Percentiles rank a stretch among this genome's conserved stretches.
These are phyloP conservation scores for Anethum foeniculum DNA, from an alignment of 140 eudicot genomes.

Conservation along the genomic window DNA sequence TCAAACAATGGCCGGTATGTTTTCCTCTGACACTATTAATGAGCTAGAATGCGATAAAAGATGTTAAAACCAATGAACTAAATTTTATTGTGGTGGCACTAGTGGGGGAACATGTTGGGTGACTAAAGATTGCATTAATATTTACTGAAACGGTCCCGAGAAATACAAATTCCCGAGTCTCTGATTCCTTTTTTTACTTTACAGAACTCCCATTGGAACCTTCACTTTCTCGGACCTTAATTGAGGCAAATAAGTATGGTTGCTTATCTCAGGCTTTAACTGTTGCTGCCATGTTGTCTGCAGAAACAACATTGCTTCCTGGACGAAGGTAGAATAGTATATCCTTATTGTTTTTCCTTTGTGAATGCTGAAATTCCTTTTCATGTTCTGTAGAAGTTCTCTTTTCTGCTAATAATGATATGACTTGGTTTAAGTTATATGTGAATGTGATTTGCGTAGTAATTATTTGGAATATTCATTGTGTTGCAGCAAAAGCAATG, in stretches of 20 bases:
- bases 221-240: constrained; percentile 86
- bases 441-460: not conserved
- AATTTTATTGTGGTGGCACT: not conserved
- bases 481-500: constrained; percentile 50
- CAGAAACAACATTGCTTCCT: constrained; percentile 78
- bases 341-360: not conserved
- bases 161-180: not conserved
- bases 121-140: not conserved
- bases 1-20: constrained; percentile 77
- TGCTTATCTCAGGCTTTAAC: constrained; percentile 82
- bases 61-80: not conserved
- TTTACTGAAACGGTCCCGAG: not conserved
- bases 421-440: not conserved
- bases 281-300: constrained; percentile 94
- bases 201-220: constrained; percentile 98
- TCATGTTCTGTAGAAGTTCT: not conserved
- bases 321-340: constrained; percentile 48
- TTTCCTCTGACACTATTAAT: constrained; percentile 3
- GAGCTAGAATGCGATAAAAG: not conserved
- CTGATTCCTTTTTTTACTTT: constrained; percentile 11
- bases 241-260: constrained; percentile 82
- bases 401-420: not conserved
- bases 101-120: not conserved
- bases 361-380: constrained; percentile 4
- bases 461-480: not conserved